Base-by-base conservation (phyloP, 352 stramenopile species). In the Globisporangium recalcitrans region DNA sequence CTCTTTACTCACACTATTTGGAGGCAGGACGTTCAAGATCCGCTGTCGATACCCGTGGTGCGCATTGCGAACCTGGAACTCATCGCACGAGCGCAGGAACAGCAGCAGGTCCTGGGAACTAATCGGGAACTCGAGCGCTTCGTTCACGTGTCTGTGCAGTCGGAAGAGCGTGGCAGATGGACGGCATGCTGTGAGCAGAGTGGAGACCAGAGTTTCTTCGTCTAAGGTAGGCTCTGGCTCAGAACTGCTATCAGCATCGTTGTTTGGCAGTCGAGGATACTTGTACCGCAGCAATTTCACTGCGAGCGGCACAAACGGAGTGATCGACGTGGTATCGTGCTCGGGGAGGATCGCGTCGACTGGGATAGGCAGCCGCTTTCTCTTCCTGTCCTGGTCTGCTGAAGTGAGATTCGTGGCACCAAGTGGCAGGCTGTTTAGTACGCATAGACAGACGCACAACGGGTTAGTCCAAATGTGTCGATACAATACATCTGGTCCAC, bases 351-450 rank as follows among this genome's bases (percentile, higher is more conserved):
- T 73, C n/a, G 80, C 75, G 52, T 91, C 82, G 11, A 72, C 36
- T 26, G 75, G 67, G 21, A 91, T 61, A 19, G 82, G 82, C 7
- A 91, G 58, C 36, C 52, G 71, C 58, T 42, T 71, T n/a, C 29
- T 55, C 42, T 67, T 68, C 47, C 64, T 67, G 19, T 66, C 51
- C 1, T 53, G 32, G 24, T 58, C 52, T 31, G 58, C 56, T n/a
- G 59, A 31, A 52, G 60, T 52, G 44, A 79, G 44, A 78, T 63
- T 60, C 27, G 73, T 80, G 19, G 81, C 63, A 32, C 82, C 82
- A 58, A 77, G 78, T 9, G 78, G 78, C 27, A 91, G 66, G 14
- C 82, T 91, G n/a, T n/a, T n/a, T n/a, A n/a, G n/a, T n/a, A n/a
- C n/a, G n/a, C n/a, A n/a, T n/a, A n/a, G n/a, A n/a, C n/a, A n/a